Conservation (phyloP, 1,139 yeast species). For the Yamadazyma membranifaciens region DNA sequence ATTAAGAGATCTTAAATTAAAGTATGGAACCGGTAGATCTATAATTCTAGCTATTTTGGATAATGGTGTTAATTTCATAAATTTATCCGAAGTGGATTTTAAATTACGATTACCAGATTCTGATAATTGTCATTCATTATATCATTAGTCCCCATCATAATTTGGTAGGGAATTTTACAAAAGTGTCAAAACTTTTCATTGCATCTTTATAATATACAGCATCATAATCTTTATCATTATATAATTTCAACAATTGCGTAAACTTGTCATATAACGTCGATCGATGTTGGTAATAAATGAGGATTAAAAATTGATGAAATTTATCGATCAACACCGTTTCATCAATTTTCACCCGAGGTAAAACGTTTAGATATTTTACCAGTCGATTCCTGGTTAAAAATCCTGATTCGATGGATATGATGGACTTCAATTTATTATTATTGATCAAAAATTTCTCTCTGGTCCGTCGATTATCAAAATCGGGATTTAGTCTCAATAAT, state of each 20-base stretch:
- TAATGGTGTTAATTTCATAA: conserved; percentile 69
- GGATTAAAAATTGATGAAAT: conserved; percentile 15
- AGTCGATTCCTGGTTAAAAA: conserved; percentile 13
- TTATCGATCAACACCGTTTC: conserved; percentile 10
- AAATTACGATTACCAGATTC: conserved; percentile 24
- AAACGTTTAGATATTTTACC: conserved; percentile 9
- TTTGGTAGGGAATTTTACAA: background rate
- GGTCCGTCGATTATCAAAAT: conserved; percentile 7
- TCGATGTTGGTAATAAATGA: conserved; percentile 12
- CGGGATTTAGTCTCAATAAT: conserved; percentile 7
- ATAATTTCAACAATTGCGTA: conserved; percentile 9
- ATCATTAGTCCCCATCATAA: conserved; percentile 1
- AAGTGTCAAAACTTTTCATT: conserved; percentile 1
- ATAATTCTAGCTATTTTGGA: conserved; percentile 67
- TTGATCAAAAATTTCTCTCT: conserved; percentile 9
- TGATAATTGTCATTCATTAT: conserved; percentile 3
- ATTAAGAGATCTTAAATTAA: conserved; percentile 27
- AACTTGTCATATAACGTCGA: conserved; percentile 12
- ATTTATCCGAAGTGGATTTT: conserved; percentile 60
- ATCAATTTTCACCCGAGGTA: conserved; percentile 3
- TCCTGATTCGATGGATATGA: conserved; percentile 13
- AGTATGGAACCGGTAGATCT: conserved; percentile 46
- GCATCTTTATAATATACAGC: conserved; percentile 8
- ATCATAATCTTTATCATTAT: conserved; percentile 6
- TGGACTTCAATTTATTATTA: conserved; percentile 13